Conservation (phyloP, 202 grass and related monocot genomes). For the Elaeis oleifera region DNA sequence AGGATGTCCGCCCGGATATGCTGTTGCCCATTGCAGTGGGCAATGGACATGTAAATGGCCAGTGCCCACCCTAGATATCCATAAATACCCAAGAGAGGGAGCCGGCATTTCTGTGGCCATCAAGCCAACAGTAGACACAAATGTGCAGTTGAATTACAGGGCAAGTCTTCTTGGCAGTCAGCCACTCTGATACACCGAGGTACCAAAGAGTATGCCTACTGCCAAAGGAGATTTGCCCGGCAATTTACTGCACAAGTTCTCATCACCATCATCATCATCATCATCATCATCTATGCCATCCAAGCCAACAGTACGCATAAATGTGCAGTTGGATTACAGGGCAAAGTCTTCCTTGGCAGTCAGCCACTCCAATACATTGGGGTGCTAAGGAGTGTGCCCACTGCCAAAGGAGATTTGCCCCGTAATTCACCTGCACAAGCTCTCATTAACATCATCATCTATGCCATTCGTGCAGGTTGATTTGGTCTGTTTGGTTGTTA, state of each 20-base stretch:
- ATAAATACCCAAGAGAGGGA: slow-evolving; percentile 7
- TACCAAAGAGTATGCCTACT: background rate
- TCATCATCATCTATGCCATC: no score
- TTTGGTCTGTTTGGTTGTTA: no score
- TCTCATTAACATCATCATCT: background rate
- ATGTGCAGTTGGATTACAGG: slow-evolving; percentile 29
- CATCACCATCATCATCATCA: no score
- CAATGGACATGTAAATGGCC: no score
- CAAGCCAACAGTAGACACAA: background rate
- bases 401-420: slow-evolving; percentile 48
- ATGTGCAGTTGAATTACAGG: slow-evolving; percentile 29
- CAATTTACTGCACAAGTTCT: slow-evolving; percentile 20
- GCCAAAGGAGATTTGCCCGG: slow-evolving; percentile 54
- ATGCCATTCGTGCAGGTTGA: no score
- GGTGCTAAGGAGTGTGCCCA: background rate
- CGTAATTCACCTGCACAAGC: slow-evolving; percentile 27
- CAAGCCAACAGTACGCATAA: background rate
- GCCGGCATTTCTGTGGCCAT: no score
- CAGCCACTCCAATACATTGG: background rate
- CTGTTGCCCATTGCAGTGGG: no score
- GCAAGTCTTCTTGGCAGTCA: slow-evolving; percentile 43
- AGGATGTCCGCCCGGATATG: no score
- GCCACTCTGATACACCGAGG: background rate
- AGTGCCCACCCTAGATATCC: background rate
- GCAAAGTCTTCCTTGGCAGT: slow-evolving; percentile 44